These are phyloP conservation scores for Suhomyces yuchorum DNA, from an alignment of 1,139 yeast species.

Conservation along the genomic window DNA sequence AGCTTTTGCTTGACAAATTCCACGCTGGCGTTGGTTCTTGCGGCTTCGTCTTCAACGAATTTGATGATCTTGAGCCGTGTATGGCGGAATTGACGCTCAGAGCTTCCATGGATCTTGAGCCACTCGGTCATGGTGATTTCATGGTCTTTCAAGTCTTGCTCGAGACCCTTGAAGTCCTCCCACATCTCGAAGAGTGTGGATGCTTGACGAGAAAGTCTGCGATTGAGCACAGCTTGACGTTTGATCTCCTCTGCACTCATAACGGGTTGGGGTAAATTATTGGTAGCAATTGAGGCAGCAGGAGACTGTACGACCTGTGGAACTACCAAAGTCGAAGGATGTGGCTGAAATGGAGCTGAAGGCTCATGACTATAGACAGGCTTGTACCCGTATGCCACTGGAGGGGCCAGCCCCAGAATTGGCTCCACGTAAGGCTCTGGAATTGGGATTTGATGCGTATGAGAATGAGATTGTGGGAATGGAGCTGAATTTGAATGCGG, in stretches of 20 bases:
- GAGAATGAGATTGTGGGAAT: background rate
- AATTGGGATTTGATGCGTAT: background rate
- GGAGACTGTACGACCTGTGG: background rate
- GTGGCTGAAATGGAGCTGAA: background rate
- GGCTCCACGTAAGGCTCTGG: slow-evolving; percentile 1
- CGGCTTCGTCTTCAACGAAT: slow-evolving; percentile 39
- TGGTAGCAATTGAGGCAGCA: background rate
- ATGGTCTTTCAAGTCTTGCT: slow-evolving; percentile 29
- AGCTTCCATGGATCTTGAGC: slow-evolving; percentile 38
- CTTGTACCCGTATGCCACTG: background rate
- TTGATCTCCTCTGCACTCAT: slow-evolving; percentile 13
- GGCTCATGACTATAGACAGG: background rate
- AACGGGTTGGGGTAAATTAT: background rate
- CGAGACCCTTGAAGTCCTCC: slow-evolving; percentile 41
- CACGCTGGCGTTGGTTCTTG: slow-evolving; percentile 23
- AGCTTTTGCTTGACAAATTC: slow-evolving; percentile 35
- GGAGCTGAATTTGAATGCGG: background rate
- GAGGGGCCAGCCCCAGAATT: slow-evolving; percentile 2
- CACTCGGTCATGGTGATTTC: slow-evolving; percentile 38
- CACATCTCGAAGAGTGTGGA: slow-evolving; percentile 40
- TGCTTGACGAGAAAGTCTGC: slow-evolving; percentile 38
- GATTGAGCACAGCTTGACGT: slow-evolving; percentile 27
- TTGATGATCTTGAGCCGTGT: slow-evolving; percentile 37
- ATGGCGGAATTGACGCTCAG: slow-evolving; percentile 39
- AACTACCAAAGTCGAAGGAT: background rate